Percentiles rank a stretch among this genome's conserved stretches.
These are phyloP conservation scores for Passalora sequoiae DNA, from an alignment of 2,329 filamentous ascomycete species.

Conservation along the genomic window DNA sequence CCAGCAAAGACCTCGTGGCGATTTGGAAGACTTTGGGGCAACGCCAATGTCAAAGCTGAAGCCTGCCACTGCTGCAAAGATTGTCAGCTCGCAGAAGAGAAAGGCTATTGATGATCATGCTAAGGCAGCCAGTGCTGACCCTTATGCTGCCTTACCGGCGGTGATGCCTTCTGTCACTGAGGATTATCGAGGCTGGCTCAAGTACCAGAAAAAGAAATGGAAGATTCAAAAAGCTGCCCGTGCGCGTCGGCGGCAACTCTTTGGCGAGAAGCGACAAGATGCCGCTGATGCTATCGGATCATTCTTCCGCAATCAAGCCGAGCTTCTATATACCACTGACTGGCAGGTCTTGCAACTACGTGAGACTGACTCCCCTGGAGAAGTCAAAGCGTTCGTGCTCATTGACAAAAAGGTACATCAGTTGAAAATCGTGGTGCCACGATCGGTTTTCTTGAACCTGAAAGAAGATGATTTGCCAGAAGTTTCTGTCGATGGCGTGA, in stretches of 20 bases:
- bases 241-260: conserved; percentile 78
- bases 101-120: conserved; percentile 44
- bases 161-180: conserved; percentile 79
- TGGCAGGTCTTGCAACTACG: conserved; percentile 92
- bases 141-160: conserved; percentile 74
- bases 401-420: conserved; percentile 90
- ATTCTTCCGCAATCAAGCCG: conserved; percentile 86
- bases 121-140: conserved; percentile 60
- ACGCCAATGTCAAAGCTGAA: conserved; percentile 39
- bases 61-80: conserved; percentile 38
- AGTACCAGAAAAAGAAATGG: conserved; percentile 98
- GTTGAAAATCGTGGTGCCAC: conserved; percentile 81
- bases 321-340: conserved; percentile 80
- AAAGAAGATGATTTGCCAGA: conserved; percentile 83
- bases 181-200: conserved; percentile 81
- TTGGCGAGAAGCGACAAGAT: conserved; percentile 71
- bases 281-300: conserved; percentile 59
- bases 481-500: conserved; percentile 77
- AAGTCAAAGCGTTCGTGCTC: conserved; percentile 82
- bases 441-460: conserved; percentile 86
- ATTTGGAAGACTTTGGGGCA: conserved; percentile 47
- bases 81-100: conserved; percentile 41
- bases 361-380: conserved; percentile 74
- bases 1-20: conserved; percentile 49
- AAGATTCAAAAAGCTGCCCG: conserved; percentile 92